Conservation (phyloP, 768 basidiomycete genomes). For the Russula dissimulans region DNA sequence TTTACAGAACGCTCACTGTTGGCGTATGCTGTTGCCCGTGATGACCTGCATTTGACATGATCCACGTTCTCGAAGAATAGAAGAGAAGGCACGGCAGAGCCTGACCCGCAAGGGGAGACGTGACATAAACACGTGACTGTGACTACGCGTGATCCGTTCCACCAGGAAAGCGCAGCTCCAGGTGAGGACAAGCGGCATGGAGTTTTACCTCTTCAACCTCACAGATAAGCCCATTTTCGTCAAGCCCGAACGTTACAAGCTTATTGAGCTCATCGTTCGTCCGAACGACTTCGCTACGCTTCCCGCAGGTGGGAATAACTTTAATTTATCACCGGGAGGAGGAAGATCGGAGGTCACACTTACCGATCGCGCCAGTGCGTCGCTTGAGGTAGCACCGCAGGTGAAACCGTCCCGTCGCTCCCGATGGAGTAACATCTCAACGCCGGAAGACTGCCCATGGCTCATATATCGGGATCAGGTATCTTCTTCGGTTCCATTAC, state of each 20-base stretch:
- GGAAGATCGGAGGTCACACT: not conserved
- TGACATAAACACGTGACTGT: not conserved
- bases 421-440: constrained; percentile 27
- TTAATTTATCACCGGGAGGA: not conserved
- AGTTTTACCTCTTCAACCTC: constrained; percentile 31
- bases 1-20: constrained; percentile 3
- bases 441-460: constrained; percentile 45
- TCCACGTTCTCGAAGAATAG: not conserved
- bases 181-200: constrained; percentile 9
- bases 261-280: not conserved
- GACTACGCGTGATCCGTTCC: not conserved
- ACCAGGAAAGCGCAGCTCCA: too few relatives aligned
- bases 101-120: too few relatives aligned
- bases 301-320: constrained; percentile 7
- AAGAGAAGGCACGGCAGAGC: not conserved
- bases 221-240: constrained; percentile 26
- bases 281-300: constrained; percentile 10
- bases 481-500: constrained; percentile 18
- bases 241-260: not conserved
- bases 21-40: not conserved
- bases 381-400: not conserved
- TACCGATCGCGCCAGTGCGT: constrained; percentile 20
- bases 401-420: not conserved
- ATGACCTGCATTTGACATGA: not conserved
- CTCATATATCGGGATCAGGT: constrained; percentile 48